Base-by-base conservation (phyloP, 2,329 filamentous ascomycete genomes). In the Ophiostoma fasciatum region DNA sequence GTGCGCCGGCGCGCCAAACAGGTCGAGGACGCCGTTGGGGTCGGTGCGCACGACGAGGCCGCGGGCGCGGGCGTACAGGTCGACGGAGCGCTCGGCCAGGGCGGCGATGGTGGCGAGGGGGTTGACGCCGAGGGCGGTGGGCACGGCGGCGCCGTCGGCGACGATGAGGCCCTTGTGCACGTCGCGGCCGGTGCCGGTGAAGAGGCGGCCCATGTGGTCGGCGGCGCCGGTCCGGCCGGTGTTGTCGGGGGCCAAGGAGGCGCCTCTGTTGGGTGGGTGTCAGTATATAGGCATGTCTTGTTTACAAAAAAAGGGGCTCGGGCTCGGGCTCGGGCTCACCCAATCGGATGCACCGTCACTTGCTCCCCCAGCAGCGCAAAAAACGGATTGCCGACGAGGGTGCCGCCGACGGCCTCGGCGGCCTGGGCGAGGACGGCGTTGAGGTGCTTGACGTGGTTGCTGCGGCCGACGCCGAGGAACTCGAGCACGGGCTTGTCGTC, bases 51-150 rank as follows among this genome's bases (percentile, higher is more conserved):
- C 64, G 6, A 38, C 42, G 10, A 74, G 56, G 0, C 47, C 46
- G 7, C 58, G 47, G 8, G 55, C 53, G 35, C 54, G 43, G 3
- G 64, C 60, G 34, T 68, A 66, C 6, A 61, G 49, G 35, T 71
- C 66, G 7, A 79, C 63, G 0, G 69, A 68, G 9, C 77, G 61
- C 53, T 81, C 77, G 0, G 77, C 74, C 15, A 82, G 62, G 3
- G 77, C 76, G 1, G 74, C 68, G 43, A 81, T 81, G 1, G 76
- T 82, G 2, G 76, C 77, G 35, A 78, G 66, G 0, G 77, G 76
- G 46, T 82, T 82, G 4, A 74, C 71, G 12, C 74, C 66, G 3
- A 81, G 57, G 1, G 76, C 66, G 7, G 66, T 65, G 0, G 77
- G 76, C 13, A 82, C 65, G 1, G 72, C 55, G 3, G 75, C 62